Evolutionary conservation across 129 eudicot species (phyloP).

Genomic region (Calendula officinalis): DNA sequence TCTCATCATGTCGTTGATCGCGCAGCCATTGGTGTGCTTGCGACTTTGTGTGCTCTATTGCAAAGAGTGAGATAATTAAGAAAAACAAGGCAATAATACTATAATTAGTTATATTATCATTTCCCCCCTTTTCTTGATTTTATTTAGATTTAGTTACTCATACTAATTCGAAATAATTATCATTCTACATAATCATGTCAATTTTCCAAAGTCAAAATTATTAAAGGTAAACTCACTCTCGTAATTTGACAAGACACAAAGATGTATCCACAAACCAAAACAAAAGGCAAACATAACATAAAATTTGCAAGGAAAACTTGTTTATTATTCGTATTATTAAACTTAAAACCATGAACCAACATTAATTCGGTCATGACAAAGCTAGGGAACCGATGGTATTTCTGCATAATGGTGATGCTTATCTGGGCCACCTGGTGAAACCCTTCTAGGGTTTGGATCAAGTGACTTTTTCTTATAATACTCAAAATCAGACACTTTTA

Average conservation of each 20-base stretch:
- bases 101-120: too few species aligned
- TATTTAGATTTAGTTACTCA: too few species aligned
- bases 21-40: too few species aligned
- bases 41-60: too few species aligned
- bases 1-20: too few species aligned
- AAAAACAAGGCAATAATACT: too few species aligned
- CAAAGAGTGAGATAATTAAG: too few species aligned
- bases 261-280: not conserved
- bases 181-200: too few species aligned
- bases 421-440: constrained; percentile 37
- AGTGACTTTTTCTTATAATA: constrained; percentile 37
- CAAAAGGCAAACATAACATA: not conserved
- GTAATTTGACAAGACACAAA: constrained; percentile 6
- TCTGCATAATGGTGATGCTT: constrained; percentile 11
- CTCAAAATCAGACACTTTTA: constrained; percentile 29
- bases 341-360: constrained; percentile 11
- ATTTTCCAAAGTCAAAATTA: too few species aligned
- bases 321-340: not conserved
- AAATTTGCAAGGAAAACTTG: not conserved
- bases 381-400: constrained; percentile 18
- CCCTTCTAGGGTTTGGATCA: constrained; percentile 19
- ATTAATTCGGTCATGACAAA: not conserved
- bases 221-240: constrained; percentile 5
- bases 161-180: too few species aligned
- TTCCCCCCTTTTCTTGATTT: too few species aligned